phyloP scores from a whole-genome alignment of 2,329 filamentous ascomycete genomes.

The Colletotrichum sp. region DNA sequence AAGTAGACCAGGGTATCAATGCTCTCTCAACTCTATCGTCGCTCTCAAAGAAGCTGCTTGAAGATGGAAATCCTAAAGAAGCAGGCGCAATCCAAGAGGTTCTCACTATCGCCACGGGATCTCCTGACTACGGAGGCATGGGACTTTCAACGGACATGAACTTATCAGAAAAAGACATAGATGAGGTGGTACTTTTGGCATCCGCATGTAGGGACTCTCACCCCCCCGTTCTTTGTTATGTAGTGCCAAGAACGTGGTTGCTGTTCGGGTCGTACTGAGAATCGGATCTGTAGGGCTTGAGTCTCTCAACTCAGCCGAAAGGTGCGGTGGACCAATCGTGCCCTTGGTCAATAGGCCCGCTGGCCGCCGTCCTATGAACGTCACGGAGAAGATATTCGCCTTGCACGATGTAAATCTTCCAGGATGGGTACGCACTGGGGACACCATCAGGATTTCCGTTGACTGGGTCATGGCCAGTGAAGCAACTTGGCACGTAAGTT shows the following conservation, averaged over 20 bases:
- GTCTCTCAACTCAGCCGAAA: constrained; percentile 1
- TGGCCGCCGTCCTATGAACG: constrained; percentile 36
- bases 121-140: constrained; percentile 5
- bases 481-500: constrained; percentile 41
- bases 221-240: neutral
- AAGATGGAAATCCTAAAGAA: neutral
- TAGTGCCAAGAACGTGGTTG: neutral
- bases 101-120: neutral
- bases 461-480: constrained; percentile 53
- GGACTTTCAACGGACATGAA: neutral
- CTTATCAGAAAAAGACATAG: neutral
- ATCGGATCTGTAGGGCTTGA: neutral
- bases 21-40: neutral
- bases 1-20: neutral
- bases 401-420: constrained; percentile 40
- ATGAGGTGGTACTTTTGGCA: neutral
- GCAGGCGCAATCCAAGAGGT: neutral
- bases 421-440: constrained; percentile 39
- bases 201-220: neutral
- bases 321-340: neutral
- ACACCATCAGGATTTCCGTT: constrained; percentile 44
- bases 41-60: neutral
- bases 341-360: neutral
- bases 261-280: neutral
- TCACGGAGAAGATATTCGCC: constrained; percentile 49